These are phyloP conservation scores for Penicillium bialowiezense DNA, from an alignment of 495 filamentous ascomycete genomes.

Conservation along the genomic window DNA sequence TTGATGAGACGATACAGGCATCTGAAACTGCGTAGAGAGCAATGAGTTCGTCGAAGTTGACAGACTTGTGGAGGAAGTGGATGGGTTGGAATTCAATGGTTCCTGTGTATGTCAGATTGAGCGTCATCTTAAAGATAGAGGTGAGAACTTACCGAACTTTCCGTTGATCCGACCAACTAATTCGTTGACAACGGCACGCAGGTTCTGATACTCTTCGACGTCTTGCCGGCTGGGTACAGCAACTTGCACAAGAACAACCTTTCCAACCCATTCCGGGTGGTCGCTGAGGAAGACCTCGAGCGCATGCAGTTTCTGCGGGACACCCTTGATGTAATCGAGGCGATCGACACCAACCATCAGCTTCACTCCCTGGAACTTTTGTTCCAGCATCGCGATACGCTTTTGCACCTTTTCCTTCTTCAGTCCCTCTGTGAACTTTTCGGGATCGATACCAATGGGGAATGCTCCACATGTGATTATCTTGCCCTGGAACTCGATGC, in stretches of 20 bases:
- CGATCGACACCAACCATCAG: constrained; percentile 95
- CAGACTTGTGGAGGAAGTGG: constrained; percentile 94
- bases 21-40: constrained; percentile 93
- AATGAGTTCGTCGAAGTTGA: constrained; percentile 87
- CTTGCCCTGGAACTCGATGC: constrained; percentile 80
- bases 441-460: constrained; percentile 95
- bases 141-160: constrained; percentile 63
- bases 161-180: constrained; percentile 94
- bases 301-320: constrained; percentile 94
- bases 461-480: constrained; percentile 87
- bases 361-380: constrained; percentile 94
- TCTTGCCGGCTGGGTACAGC: constrained; percentile 91
- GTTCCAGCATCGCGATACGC: constrained; percentile 78
- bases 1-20: constrained; percentile 91
- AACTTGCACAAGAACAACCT: constrained; percentile 96
- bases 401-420: constrained; percentile 82
- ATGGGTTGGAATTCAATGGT: constrained; percentile 98
- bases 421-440: constrained; percentile 87
- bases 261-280: constrained; percentile 96
- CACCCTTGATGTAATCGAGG: constrained; percentile 96
- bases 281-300: constrained; percentile 95
- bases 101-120: constrained; percentile 47
- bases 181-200: constrained; percentile 91
- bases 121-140: not conserved
- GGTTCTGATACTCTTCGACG: constrained; percentile 96